phyloP scores from a whole-genome alignment of 495 filamentous ascomycete genomes.

The Tuber borchii region DNA sequence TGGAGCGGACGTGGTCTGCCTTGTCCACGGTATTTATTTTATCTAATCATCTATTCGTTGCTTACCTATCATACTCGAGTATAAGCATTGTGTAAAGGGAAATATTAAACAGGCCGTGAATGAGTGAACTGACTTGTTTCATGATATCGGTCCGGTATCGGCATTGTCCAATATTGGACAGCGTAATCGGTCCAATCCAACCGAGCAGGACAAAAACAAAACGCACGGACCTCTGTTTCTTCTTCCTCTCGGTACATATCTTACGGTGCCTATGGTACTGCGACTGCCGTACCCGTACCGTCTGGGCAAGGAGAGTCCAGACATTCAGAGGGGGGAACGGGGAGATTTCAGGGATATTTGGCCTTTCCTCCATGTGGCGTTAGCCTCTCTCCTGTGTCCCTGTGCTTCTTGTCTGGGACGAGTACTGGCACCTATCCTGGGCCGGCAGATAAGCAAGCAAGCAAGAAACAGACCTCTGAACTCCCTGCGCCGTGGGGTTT shows the following conservation, averaged over 20 bases:
- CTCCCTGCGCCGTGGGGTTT: constrained; percentile 28
- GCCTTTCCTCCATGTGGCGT: too few relatives aligned
- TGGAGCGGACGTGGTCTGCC: background rate
- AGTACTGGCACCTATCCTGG: background rate
- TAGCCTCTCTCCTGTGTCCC: too few relatives aligned
- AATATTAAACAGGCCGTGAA: background rate
- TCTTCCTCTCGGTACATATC: background rate
- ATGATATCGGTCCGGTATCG: background rate
- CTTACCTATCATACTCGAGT: background rate
- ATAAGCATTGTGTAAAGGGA: background rate
- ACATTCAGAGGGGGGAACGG: too few relatives aligned
- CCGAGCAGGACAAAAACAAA: background rate
- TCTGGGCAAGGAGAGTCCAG: too few relatives aligned
- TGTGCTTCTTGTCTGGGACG: too few relatives aligned
- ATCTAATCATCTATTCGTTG: background rate
- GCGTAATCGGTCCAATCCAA: background rate
- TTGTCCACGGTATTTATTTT: background rate
- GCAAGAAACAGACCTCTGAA: constrained; percentile 30
- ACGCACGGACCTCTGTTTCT: background rate
- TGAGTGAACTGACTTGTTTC: background rate
- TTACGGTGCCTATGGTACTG: background rate
- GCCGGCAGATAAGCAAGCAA: background rate
- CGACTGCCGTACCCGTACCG: background rate
- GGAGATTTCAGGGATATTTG: too few relatives aligned
- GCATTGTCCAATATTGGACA: background rate